Percentiles rank a stretch among this genome's conserved stretches.
Conservation (phyloP, 352 stramenopile genomes). For the Plasmopara muralis region DNA sequence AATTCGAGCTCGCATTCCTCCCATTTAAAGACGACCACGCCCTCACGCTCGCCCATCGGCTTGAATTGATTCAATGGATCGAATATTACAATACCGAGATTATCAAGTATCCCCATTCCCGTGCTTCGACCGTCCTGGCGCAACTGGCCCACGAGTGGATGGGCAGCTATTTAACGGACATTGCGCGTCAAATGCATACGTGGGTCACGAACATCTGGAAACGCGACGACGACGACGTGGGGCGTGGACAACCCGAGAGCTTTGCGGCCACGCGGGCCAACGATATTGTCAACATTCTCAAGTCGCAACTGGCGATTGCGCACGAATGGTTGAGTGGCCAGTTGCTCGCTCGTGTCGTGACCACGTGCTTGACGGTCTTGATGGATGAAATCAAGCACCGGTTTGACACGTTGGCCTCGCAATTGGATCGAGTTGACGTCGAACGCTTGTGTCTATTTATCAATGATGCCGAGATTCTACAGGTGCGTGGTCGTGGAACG, state of each 20-base stretch:
- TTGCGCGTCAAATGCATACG: conserved; percentile 69
- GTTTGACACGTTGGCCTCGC: conserved; percentile 46
- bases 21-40: conserved; percentile 37
- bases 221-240: conserved; percentile 59
- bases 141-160: conserved; percentile 69
- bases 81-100: conserved; percentile 86
- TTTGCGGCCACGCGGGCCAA: conserved; percentile 73
- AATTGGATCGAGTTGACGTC: conserved; percentile 43
- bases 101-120: conserved; percentile 73
- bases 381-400: conserved; percentile 72
- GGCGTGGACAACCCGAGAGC: conserved; percentile 46
- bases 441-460: conserved; percentile 84
- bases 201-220: conserved; percentile 86
- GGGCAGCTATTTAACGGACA: conserved; percentile 65
- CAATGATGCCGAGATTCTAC: conserved; percentile 75
- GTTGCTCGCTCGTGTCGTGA: conserved; percentile 58
- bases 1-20: conserved; percentile 63
- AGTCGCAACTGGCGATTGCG: conserved; percentile 78
- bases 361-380: conserved; percentile 61
- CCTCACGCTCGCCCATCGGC: conserved; percentile 62
- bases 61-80: conserved; percentile 84
- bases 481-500: conserved; percentile 36
- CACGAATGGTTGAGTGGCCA: conserved; percentile 74
- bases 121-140: conserved; percentile 59
- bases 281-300: conserved; percentile 85